phyloP scores from a whole-genome alignment of 805 yeast genomes.

The Ogataea neopini region DNA sequence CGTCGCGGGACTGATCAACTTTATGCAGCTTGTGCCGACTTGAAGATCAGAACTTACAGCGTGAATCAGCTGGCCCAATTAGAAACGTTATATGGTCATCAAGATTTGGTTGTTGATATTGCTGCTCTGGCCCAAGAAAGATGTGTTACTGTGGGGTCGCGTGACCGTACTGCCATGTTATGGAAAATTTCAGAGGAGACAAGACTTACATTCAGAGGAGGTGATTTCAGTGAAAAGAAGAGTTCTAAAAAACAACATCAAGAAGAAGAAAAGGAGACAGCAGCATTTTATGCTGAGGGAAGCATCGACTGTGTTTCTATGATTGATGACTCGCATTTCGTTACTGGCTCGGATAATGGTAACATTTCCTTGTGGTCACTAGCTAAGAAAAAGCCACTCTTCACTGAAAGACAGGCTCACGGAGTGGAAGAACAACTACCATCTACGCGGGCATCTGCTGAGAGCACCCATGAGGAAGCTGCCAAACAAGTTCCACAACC shows the following conservation, averaged over 20 bases:
- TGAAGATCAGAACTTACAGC: slow-evolving; percentile 84
- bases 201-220: slow-evolving; percentile 90
- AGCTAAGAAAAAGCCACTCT: slow-evolving; percentile 85
- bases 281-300: slow-evolving; percentile 65
- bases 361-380: slow-evolving; percentile 86
- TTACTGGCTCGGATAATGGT: slow-evolving; percentile 96
- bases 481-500: slow-evolving; percentile 60
- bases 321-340: slow-evolving; percentile 90
- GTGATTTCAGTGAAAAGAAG: slow-evolving; percentile 53
- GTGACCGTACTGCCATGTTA: slow-evolving; percentile 92
- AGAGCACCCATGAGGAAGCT: slow-evolving; percentile 38
- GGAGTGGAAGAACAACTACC: slow-evolving; percentile 54
- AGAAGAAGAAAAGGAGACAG: slow-evolving; percentile 21
- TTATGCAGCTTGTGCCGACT: slow-evolving; percentile 91
- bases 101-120: slow-evolving; percentile 82
- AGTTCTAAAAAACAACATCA: slow-evolving; percentile 31
- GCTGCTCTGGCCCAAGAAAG: slow-evolving; percentile 82
- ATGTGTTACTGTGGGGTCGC: slow-evolving; percentile 92
- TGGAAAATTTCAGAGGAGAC: slow-evolving; percentile 98
- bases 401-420: slow-evolving; percentile 69
- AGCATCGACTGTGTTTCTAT: slow-evolving; percentile 86
- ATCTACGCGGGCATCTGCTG: slow-evolving; percentile 57
- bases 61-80: slow-evolving; percentile 84
- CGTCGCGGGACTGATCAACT: slow-evolving; percentile 80
- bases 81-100: slow-evolving; percentile 94